These are phyloP conservation scores for Blastobotrys chiropterorum DNA, from an alignment of 805 yeast genomes.

Conservation along the genomic window DNA sequence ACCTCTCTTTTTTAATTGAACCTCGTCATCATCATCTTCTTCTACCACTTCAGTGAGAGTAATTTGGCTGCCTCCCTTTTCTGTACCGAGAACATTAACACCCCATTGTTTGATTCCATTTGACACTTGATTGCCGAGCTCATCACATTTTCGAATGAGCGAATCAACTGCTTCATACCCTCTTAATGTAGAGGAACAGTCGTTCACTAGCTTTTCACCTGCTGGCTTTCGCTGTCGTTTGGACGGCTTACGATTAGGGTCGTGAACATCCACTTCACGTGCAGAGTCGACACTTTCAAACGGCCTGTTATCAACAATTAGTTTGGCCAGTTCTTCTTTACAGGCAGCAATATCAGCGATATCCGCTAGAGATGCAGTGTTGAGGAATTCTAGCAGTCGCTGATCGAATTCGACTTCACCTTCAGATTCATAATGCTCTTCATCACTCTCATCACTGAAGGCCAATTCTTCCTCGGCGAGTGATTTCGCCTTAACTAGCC, in stretches of 20 bases:
- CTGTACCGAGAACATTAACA: conserved; percentile 56
- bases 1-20: conserved; percentile 19
- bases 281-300: conserved; percentile 53
- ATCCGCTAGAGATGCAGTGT: conserved; percentile 68
- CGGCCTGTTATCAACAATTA: conserved; percentile 65
- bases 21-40: conserved; percentile 31
- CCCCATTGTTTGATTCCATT: conserved; percentile 83
- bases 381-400: conserved; percentile 69
- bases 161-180: conserved; percentile 95
- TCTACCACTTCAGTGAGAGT: conserved; percentile 12
- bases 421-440: conserved; percentile 42
- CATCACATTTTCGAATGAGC: conserved; percentile 76
- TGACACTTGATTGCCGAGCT: conserved; percentile 65
- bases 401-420: conserved; percentile 46
- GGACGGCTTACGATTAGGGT: conserved; percentile 26
- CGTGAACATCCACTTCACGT: conserved; percentile 47
- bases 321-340: conserved; percentile 56
- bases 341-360: conserved; percentile 75
- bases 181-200: conserved; percentile 59
- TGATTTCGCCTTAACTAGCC: not conserved
- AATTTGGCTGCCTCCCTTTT: conserved; percentile 2
- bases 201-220: conserved; percentile 71
- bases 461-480: conserved; percentile 8
- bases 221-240: conserved; percentile 44
- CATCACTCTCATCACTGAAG: conserved; percentile 31